phyloP scores from a whole-genome alignment of 2,329 filamentous ascomycete species.

The Cercospora sojina region DNA sequence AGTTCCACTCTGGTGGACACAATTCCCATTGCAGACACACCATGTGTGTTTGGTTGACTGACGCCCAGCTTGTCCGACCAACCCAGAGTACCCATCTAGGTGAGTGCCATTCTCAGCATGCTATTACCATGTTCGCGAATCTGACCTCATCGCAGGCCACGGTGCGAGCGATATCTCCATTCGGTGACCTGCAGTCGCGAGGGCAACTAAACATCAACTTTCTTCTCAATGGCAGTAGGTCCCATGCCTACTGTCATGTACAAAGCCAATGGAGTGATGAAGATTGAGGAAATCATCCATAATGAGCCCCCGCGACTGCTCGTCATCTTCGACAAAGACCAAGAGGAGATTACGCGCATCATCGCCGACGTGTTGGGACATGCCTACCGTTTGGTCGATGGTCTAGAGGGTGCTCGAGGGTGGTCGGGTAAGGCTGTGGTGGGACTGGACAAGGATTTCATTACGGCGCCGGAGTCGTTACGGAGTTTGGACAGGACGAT shows the following conservation, averaged over 20 bases:
- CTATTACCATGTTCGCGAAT: conserved; percentile 2
- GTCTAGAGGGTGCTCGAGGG: conserved; percentile 55
- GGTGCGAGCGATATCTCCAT: conserved; percentile 38
- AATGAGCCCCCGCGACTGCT: conserved; percentile 44
- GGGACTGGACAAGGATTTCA: conserved; percentile 60
- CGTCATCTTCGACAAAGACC: conserved; percentile 66
- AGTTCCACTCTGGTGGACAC: conserved; percentile 24
- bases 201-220: conserved; percentile 13
- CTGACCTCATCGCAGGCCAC: conserved; percentile 29
- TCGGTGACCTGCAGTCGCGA: conserved; percentile 31
- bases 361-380: conserved; percentile 80
- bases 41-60: conserved; percentile 32
- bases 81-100: conserved; percentile 33
- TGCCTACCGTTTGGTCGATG: conserved; percentile 60
- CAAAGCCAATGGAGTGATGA: conserved; percentile 33
- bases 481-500: conserved; percentile 61
- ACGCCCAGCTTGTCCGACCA: conserved; percentile 32
- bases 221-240: conserved; percentile 18
- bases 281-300: conserved; percentile 37
- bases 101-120: conserved; percentile 15
- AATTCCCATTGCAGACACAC: conserved; percentile 24
- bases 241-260: conserved; percentile 24
- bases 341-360: conserved; percentile 71
- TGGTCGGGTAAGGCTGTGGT: conserved; percentile 65
- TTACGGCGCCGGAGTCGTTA: conserved; percentile 58